Evolutionary conservation across 2,329 filamentous ascomycete species (phyloP).

Genomic region (Colletotrichum lupini): DNA sequence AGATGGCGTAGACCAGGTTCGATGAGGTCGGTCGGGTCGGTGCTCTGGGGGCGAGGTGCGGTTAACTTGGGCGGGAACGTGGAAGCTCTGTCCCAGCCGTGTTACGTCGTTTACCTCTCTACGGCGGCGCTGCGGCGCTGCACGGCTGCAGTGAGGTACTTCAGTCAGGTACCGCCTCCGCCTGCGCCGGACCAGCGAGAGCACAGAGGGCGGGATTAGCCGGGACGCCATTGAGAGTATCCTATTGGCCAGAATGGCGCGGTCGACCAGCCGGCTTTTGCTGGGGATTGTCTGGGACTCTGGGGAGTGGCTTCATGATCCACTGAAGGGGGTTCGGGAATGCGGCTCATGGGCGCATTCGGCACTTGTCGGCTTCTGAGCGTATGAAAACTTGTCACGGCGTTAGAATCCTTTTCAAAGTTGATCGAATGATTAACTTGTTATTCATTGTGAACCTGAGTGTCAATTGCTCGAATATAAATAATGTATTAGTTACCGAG

Average conservation of each 20-base stretch:
- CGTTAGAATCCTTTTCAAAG: background rate
- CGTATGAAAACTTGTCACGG: background rate
- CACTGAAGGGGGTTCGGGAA: conserved; percentile 25
- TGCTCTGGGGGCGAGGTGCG: background rate
- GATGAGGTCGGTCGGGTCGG: conserved; percentile 9
- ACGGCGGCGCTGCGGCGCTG: background rate
- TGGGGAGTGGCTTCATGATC: conserved; percentile 25
- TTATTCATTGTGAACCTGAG: background rate
- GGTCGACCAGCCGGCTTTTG: background rate
- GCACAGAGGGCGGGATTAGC: conserved; percentile 26
- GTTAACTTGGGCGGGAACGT: conserved; percentile 9
- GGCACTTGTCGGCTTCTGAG: background rate
- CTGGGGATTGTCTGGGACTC: conserved; percentile 21
- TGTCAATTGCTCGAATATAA: background rate
- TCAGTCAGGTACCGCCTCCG: conserved; percentile 32
- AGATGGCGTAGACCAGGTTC: conserved; percentile 13
- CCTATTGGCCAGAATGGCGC: conserved; percentile 17
- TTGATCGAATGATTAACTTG: background rate
- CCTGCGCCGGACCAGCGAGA: conserved; percentile 20
- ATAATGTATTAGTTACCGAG: background rate
- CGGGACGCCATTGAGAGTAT: conserved; percentile 24
- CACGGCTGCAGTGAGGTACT: conserved; percentile 1
- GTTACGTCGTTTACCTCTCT: conserved; percentile 13
- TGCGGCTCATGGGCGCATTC: background rate
- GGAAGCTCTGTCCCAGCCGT: background rate